A percentile compares a stretch with the other conserved stretches of the same genome.
Evolutionary conservation across 108 stramenopile genomes (phyloP).

Genomic region (Mayamaea pseudoterrestris): DNA sequence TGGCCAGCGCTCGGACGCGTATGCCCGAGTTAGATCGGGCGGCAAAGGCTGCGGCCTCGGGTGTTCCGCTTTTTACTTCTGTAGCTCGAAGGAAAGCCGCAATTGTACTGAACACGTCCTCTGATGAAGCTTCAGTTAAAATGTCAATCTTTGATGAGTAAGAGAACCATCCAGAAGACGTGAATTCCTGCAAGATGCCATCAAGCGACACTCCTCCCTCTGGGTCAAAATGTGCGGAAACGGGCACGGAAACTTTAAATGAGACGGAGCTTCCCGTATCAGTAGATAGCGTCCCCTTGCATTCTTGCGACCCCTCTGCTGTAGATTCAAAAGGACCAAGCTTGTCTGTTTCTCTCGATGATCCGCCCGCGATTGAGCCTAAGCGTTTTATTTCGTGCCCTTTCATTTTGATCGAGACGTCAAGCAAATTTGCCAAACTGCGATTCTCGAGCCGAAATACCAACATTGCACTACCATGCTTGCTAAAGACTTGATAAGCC

Average conservation of each 20-base stretch:
- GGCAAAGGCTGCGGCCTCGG: conserved; percentile 26
- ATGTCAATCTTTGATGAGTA: conserved; percentile 17
- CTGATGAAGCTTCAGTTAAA: neutral
- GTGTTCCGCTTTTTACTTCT: conserved; percentile 10
- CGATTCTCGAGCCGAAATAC: neutral
- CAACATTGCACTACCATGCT: neutral
- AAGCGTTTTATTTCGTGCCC: neutral
- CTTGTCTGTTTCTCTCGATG: neutral
- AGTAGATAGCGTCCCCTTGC: neutral
- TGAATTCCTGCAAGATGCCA: conserved; percentile 16
- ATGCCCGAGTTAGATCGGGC: conserved; percentile 14
- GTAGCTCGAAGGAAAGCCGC: conserved; percentile 15
- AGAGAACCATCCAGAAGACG: conserved; percentile 18
- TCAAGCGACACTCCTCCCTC: conserved; percentile 21
- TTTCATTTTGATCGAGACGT: neutral
- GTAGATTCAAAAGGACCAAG: neutral
- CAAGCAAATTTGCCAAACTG: neutral
- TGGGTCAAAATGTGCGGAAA: conserved; percentile 18
- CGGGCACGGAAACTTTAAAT: conserved; percentile 21
- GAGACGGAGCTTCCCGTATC: conserved; percentile 8
- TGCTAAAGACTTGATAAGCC: conserved; percentile 13
- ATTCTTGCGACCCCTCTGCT: neutral
- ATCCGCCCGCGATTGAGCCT: neutral
- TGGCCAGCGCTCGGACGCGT: conserved; percentile 25
- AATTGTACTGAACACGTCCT: conserved; percentile 12